A percentile compares a stretch with the other conserved stretches of the same genome.
Evolutionary conservation across 2,329 filamentous ascomycete genomes (phyloP).

Genomic region (Fusarium sp.): DNA sequence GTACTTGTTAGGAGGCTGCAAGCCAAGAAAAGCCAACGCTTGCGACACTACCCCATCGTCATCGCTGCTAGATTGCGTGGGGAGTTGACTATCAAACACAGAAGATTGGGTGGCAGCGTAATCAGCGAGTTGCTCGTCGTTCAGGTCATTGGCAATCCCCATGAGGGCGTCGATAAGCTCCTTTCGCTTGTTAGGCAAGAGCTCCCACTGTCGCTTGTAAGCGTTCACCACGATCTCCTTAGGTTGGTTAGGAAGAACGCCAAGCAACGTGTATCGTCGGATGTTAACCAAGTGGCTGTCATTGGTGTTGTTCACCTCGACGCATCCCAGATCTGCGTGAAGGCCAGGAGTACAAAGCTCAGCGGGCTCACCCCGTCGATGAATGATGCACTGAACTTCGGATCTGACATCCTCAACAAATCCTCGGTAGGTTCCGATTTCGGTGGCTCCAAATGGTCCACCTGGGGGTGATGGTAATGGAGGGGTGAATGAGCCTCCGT

Average conservation of each 20-base stretch:
- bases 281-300: constrained; percentile 47
- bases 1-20: constrained; percentile 52
- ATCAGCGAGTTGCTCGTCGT: constrained; percentile 51
- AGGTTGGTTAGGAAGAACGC: constrained; percentile 52
- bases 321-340: constrained; percentile 48
- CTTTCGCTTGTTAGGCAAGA: constrained; percentile 46
- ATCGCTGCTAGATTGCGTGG: constrained; percentile 43
- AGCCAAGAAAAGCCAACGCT: constrained; percentile 50
- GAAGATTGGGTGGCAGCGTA: constrained; percentile 55
- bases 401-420: constrained; percentile 63
- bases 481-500: constrained; percentile 53
- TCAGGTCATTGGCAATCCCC: constrained; percentile 50
- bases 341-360: constrained; percentile 50
- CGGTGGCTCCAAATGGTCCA: constrained; percentile 51
- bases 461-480: constrained; percentile 48
- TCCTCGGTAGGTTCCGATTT: constrained; percentile 57
- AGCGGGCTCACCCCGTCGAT: constrained; percentile 47
- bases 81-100: constrained; percentile 53
- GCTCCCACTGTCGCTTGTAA: constrained; percentile 56
- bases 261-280: constrained; percentile 51
- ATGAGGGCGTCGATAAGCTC: constrained; percentile 50
- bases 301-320: constrained; percentile 45
- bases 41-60: constrained; percentile 49
- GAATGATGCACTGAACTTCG: constrained; percentile 60
- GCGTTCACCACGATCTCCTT: constrained; percentile 53